Evolutionary conservation across 768 basidiomycete species (phyloP), one percentile per base, ranked within the genome.

Genomic region (Xerocomellus intermedius): DNA sequence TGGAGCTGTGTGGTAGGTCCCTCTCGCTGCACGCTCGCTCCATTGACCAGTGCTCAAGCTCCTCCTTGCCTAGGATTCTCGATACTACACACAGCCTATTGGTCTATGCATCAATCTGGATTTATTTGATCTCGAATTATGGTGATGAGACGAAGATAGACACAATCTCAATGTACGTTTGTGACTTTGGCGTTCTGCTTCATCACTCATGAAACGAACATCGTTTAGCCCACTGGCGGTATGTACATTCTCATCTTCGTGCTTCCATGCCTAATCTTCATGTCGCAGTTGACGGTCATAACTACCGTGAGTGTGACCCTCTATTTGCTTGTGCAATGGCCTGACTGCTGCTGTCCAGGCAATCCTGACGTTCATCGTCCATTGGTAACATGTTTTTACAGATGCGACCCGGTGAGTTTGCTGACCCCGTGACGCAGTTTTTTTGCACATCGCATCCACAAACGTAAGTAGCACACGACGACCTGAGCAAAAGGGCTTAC

Each of bases 311-410:
- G 69, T 47, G 8, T 19, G 2, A 14, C 13, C 4, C 3, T 14
- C 5, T 38, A n/a, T 47, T n/a, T 1, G 37, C 39, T 35, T 49
- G 17, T 8, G 7, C 33, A 22, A 2, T 24, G 26, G 3, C 12
- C 48, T 49, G 28, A 59, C 30, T 47, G 2, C 49, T 69, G 21
- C 65, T 70, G 0, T 69, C 73, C 73, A 59, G 79, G 80, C 79
- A 1, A 60, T 77, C 26, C 66, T 80, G 30, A 82, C 80, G 0
- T 75, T 80, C 48, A 69, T 80, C 24, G 80, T 82, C 5, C 80
- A 82, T 54, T 77, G 80, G 79, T 81, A 44, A 39, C 73, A 49
- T n/a, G 14, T 42, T 37, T 22, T 9, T 22, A 1, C 13, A 5
- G 7, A 36, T 5, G 22, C 17, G 1, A 1, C 5, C n/a, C 4